Base-by-base conservation (phyloP, 176 grass and related monocot genomes). In the Guadua angustifolia region DNA sequence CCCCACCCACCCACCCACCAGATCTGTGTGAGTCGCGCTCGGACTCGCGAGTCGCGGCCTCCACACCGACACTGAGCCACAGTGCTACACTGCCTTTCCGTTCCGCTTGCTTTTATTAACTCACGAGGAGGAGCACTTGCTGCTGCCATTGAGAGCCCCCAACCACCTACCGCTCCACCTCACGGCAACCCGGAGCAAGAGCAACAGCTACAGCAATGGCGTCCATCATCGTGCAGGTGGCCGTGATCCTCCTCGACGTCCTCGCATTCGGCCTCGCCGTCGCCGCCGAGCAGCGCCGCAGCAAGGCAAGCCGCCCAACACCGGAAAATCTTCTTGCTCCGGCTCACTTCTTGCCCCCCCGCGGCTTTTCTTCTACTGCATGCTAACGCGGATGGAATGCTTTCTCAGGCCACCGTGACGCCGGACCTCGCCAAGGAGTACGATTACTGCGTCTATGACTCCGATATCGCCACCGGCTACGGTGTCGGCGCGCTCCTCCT, bases 271-370 rank as follows among this genome's bases (percentile, higher is more conserved):
- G 90, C 21, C 86, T 98, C 67, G 95, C 87, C 64, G 87, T 98
- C 39, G 95, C 95, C 13, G 95, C 95, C 81, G 95, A 98, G 89
- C 95, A 93, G 79, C 92, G 95, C 79, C 88, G 95, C 25, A 98
- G 95, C 92, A 90, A 70, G 71, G 92, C 88, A 79, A 83, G 40
- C 18, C 52, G 33, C 53, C 35, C 52, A 0, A 14, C 69, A 18
- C 4, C 18, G 3, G 3, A 21, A 22, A 10, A 42, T 42, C 49
- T 51, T 29, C 58, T 12, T 59, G 4, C 10, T 6, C 7, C 11
- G 51, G 17, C 51, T 53, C 17, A 42, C 40, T 42, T 42, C 8
- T 42, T 39, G 5, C 25, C 1, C 14, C 14, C n/a, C 5, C 7
- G 14, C 17, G 21, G 19, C 67, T 39, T 43, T 14, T 42, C 38